phyloP scores from a whole-genome alignment of 495 filamentous ascomycete genomes.

The Tirmania nivea region DNA sequence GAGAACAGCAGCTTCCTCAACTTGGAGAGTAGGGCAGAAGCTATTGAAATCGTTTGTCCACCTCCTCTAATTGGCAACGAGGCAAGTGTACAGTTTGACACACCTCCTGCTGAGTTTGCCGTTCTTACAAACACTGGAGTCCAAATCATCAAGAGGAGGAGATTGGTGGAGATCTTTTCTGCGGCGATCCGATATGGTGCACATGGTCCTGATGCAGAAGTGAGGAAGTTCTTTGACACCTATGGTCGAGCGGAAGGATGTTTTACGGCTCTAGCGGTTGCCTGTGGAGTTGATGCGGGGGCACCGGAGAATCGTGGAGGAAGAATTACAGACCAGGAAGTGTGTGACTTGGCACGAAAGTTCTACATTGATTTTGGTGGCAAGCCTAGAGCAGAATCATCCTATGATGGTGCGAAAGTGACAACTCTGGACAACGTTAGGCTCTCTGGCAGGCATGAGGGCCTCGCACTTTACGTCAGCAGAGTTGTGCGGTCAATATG shows the following conservation, averaged over 20 bases:
- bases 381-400: constrained; percentile 34
- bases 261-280: constrained; percentile 84
- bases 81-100: constrained; percentile 78
- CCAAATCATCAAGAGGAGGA: constrained; percentile 56
- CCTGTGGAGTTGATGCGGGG: constrained; percentile 53
- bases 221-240: constrained; percentile 54
- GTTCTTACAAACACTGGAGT: constrained; percentile 79
- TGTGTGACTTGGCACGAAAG: constrained; percentile 61
- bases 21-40: constrained; percentile 47
- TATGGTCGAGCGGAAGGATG: constrained; percentile 75
- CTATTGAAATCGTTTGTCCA: constrained; percentile 49
- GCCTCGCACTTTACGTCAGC: constrained; percentile 65
- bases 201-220: constrained; percentile 52
- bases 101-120: constrained; percentile 56
- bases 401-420: constrained; percentile 20
- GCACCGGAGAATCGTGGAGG: constrained; percentile 31
- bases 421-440: constrained; percentile 53
- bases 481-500: constrained; percentile 70
- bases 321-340: constrained; percentile 53
- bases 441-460: constrained; percentile 73
- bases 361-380: constrained; percentile 82
- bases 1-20: constrained; percentile 60
- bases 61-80: constrained; percentile 74
- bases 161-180: constrained; percentile 85
- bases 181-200: constrained; percentile 47